Conservation (phyloP, 805 yeast genomes). For the Saturnispora kantuleensis region DNA sequence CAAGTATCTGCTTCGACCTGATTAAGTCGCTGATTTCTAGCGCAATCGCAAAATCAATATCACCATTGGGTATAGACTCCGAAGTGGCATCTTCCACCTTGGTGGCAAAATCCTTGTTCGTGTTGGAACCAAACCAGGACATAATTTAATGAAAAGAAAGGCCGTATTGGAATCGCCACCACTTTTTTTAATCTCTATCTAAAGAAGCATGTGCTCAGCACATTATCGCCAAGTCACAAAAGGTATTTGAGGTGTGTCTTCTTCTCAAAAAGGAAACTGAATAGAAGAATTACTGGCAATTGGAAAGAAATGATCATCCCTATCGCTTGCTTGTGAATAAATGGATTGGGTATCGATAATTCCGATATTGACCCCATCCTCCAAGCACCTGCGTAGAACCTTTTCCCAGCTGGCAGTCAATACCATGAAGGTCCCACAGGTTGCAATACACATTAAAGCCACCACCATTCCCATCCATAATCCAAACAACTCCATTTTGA, state of each 20-base stretch:
- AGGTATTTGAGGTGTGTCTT: too few species aligned
- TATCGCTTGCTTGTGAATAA: background rate
- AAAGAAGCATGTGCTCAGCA: too few species aligned
- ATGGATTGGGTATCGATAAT: conserved; percentile 3
- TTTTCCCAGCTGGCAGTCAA: conserved; percentile 24
- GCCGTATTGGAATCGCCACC: background rate
- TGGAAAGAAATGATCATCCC: conserved; percentile 9
- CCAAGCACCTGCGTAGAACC: conserved; percentile 22
- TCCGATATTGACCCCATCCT: conserved; percentile 18
- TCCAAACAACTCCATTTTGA: conserved; percentile 44
- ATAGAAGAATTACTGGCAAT: conserved; percentile 7
- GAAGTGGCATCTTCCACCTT: conserved; percentile 72
- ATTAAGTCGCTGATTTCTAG: conserved; percentile 83
- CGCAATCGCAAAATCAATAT: conserved; percentile 59
- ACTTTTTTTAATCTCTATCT: background rate
- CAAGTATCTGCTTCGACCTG: conserved; percentile 66
- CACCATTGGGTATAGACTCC: conserved; percentile 88
- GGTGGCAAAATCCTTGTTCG: conserved; percentile 39
- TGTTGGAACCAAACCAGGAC: conserved; percentile 42
- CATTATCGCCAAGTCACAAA: too few species aligned
- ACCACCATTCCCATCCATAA: conserved; percentile 53
- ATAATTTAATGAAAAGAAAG: conserved; percentile 18
- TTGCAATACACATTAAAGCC: conserved; percentile 41
- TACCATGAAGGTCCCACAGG: conserved; percentile 31
- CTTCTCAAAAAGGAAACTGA: too few species aligned